Evolutionary conservation across 345 rosid species (phyloP), one percentile per base, ranked within the genome.

Genomic region (Boechera stricta): DNA sequence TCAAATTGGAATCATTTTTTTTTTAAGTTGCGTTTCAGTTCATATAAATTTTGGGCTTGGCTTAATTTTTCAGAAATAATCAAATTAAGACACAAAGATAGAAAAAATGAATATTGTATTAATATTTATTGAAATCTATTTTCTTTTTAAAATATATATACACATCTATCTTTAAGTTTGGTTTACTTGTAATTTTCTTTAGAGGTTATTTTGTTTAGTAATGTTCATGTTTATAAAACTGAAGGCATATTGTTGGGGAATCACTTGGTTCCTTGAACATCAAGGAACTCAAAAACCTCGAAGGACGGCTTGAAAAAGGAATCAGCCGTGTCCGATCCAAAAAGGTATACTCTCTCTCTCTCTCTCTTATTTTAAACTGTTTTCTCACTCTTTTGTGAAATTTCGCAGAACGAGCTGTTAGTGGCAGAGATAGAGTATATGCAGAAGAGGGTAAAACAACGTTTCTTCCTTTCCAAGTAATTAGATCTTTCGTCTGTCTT

Each of bases 211-310:
- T 65, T 56, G 44, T 67, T 59, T 29, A 38, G 38, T 52, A 44
- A 63, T 35, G 33, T 33, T 44, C 16, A 55, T 53, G 35, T 71
- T 71, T 8, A 29, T 36, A 21, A 64, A 54, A 71, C 6, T 31
- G 55, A 65, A 77, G 81, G 81, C 77, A 95, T 72, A 89, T 92
- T 67, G 75, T 89, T 71, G 98, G 99, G 2, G 99, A 95, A 79
- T 84, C 94, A 41, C 85, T 95, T 3, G 83, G 92, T 78, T 57
- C 88, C 67, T 65, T 92, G 80, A 82, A 65, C 65, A 64, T 77
- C 53, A 92, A 88, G 84, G 97, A 91, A 26, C 97, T 95, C 75
- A 95, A 89, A 87, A 86, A 79, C 83, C 85, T 92, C 33, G 99
- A 95, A 81, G 77, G 69, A 7, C 78, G 86, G n/a, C 82, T 95